phyloP scores from a whole-genome alignment of 768 basidiomycete species.

The Phaffia tasmanica region DNA sequence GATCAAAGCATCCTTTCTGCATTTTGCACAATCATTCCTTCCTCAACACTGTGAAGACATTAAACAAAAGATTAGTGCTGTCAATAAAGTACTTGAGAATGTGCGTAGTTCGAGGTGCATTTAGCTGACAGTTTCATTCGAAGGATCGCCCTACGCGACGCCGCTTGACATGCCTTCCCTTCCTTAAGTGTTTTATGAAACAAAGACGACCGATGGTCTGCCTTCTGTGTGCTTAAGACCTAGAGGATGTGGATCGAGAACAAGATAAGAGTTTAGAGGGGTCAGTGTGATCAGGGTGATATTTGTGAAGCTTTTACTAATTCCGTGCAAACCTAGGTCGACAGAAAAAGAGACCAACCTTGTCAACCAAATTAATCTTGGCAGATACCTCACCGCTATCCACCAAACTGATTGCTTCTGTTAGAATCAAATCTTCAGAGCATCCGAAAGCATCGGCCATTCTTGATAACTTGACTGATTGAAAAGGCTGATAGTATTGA shows the following conservation, averaged over 20 bases:
- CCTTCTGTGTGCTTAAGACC: conserved; percentile 71
- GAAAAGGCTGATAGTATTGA: conserved; percentile 86
- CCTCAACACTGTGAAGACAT: conserved; percentile 6
- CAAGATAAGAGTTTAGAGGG: background rate
- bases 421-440: conserved; percentile 58
- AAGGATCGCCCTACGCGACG: conserved; percentile 66
- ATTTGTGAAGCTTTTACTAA: background rate
- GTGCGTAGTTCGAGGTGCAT: background rate
- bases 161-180: conserved; percentile 57
- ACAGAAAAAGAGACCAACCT: conserved; percentile 42
- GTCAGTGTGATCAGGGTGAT: background rate
- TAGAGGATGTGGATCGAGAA: conserved; percentile 33
- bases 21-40: conserved; percentile 8
- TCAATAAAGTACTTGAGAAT: background rate
- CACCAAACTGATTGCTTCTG: conserved; percentile 64
- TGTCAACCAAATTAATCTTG: conserved; percentile 79
- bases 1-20: background rate
- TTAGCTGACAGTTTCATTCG: conserved; percentile 65
- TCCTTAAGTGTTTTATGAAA: conserved; percentile 64
- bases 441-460: conserved; percentile 84
- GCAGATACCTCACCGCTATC: conserved; percentile 66
- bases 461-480: conserved; percentile 65
- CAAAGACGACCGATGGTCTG: conserved; percentile 63
- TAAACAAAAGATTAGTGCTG: background rate
- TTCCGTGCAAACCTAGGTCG: conserved; percentile 7